A percentile compares a stretch with the other conserved stretches of the same genome.
phyloP scores from a whole-genome alignment of 306 rosid genomes.

The Astragalus membranaceus region DNA sequence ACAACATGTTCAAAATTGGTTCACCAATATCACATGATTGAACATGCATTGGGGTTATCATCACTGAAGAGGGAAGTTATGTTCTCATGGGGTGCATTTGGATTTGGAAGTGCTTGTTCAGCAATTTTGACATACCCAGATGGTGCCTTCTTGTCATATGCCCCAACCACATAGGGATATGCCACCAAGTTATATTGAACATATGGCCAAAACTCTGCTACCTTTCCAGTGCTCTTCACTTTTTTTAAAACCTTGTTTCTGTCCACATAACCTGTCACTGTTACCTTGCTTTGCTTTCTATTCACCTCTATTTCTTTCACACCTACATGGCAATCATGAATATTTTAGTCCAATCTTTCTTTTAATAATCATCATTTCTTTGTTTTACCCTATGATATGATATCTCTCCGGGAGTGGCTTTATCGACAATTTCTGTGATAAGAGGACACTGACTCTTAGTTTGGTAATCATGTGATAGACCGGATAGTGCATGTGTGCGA shows the following conservation, averaged over 20 bases:
- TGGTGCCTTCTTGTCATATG: conserved; percentile 90
- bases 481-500: no score
- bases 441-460: no score
- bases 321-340: conserved; percentile 26
- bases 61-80: conserved; percentile 64
- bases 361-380: not conserved
- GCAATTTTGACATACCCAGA: conserved; percentile 69
- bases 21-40: conserved; percentile 47
- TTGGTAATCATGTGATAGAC: no score
- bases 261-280: conserved; percentile 71
- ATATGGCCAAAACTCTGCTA: conserved; percentile 91
- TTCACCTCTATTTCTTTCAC: conserved; percentile 63
- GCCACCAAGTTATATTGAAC: conserved; percentile 82
- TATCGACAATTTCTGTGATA: no score
- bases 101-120: conserved; percentile 45
- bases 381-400: not conserved
- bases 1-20: not conserved
- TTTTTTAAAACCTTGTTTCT: conserved; percentile 74
- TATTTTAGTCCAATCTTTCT: not conserved
- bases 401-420: no score
- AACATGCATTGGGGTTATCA: conserved; percentile 85
- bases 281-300: conserved; percentile 71
- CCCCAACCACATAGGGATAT: conserved; percentile 71
- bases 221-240: conserved; percentile 78
- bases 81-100: conserved; percentile 57